phyloP scores from a whole-genome alignment of 345 rosid species.

The rapeseed (Brassica napus) region Da-Ae NC_063452.1:12099501-12100000 shows the following conservation, averaged over 20 bases:
- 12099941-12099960: neutral
- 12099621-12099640: no score
- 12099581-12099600: slow-evolving; percentile 1
- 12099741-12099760: slow-evolving; percentile 52
- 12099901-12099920: slow-evolving; percentile 76
- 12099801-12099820: slow-evolving; percentile 97
- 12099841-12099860: slow-evolving; percentile 50
- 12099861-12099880: slow-evolving; percentile 65
- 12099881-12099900: slow-evolving; percentile 69
- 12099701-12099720: neutral
- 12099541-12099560: slow-evolving; percentile 36
- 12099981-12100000: neutral
- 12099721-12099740: slow-evolving; percentile 57
- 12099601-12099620: neutral
- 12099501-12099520: slow-evolving; percentile 49
- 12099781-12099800: slow-evolving; percentile 38
- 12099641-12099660: neutral
- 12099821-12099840: slow-evolving; percentile 69
- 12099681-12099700: slow-evolving; percentile 18
- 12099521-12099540: slow-evolving; percentile 52
- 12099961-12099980: neutral
- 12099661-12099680: slow-evolving; percentile 26
- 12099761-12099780: slow-evolving; percentile 38
- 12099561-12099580: slow-evolving; percentile 49
- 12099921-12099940: neutral